phyloP scores from a whole-genome alignment of 352 stramenopile species.

The Phytophthora cactorum region DNA sequence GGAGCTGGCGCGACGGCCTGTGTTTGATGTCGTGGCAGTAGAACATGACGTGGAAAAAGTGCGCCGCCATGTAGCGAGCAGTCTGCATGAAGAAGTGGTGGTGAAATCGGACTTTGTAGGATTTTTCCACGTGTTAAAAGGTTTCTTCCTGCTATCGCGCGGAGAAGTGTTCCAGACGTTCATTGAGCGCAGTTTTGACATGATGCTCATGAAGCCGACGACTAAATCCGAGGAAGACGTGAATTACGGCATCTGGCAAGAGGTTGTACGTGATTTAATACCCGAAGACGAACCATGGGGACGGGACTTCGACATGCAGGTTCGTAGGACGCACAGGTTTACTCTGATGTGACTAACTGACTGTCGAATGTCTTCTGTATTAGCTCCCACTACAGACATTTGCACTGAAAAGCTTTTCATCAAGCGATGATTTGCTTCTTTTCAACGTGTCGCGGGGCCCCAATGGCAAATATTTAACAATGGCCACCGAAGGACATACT shows the following conservation, averaged over 20 bases:
- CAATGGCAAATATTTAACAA: constrained; percentile 41
- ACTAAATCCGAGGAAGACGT: constrained; percentile 68
- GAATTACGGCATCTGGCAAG: constrained; percentile 66
- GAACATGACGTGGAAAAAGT: constrained; percentile 69
- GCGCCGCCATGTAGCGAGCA: constrained; percentile 53
- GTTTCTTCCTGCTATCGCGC: constrained; percentile 69
- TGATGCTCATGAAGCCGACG: constrained; percentile 61
- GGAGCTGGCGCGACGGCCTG: constrained; percentile 34
- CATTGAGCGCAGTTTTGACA: constrained; percentile 61
- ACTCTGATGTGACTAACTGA: constrained; percentile 3
- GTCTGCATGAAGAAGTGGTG: constrained; percentile 71
- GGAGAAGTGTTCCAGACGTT: constrained; percentile 81
- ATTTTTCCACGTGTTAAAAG: constrained; percentile 63
- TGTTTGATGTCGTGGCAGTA: constrained; percentile 59
- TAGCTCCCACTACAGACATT: constrained; percentile 73
- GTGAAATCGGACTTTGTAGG: constrained; percentile 69
- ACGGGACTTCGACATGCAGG: constrained; percentile 53
- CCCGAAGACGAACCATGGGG: constrained; percentile 46
- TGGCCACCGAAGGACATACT: constrained; percentile 9
- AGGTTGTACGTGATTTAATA: constrained; percentile 58
- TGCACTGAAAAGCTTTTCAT: constrained; percentile 48
- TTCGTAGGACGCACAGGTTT: constrained; percentile 18
- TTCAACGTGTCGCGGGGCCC: constrained; percentile 30
- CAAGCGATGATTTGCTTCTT: constrained; percentile 36
- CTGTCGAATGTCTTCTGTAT: background rate